Evolutionary conservation across 345 rosid species (phyloP).

Genomic region (Pistacia atlantica): DNA sequence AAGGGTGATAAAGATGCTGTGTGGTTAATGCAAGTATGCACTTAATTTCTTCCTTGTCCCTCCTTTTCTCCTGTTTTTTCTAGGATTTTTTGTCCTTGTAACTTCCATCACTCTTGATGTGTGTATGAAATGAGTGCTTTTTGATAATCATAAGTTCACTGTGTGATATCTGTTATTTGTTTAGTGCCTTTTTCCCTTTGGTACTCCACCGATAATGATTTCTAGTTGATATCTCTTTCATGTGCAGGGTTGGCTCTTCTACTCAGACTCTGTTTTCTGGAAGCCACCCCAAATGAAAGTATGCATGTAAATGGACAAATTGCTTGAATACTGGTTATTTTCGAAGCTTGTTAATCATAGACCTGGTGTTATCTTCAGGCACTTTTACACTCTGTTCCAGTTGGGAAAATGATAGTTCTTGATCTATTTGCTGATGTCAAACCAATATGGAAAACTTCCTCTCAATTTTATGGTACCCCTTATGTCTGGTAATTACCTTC

Average conservation of each 20-base stretch:
- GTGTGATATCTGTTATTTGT: neutral
- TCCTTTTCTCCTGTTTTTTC: neutral
- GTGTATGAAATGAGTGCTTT: slow-evolving; percentile 1
- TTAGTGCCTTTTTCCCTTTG: neutral
- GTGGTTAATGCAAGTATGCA: slow-evolving; percentile 96
- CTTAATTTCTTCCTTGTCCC: slow-evolving; percentile 13
- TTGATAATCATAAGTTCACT: slow-evolving; percentile 1
- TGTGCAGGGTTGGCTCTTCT: slow-evolving; percentile 96
- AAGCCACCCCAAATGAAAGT: slow-evolving; percentile 93
- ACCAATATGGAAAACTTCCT: slow-evolving; percentile 83
- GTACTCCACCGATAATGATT: slow-evolving; percentile 2
- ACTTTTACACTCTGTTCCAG: slow-evolving; percentile 86
- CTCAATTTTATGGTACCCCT: slow-evolving; percentile 91
- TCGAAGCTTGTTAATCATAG: neutral
- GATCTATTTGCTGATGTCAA: slow-evolving; percentile 93
- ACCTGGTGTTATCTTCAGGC: slow-evolving; percentile 59
- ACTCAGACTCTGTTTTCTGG: slow-evolving; percentile 81
- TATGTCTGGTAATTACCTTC: slow-evolving; percentile 67
- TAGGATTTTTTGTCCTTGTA: neutral
- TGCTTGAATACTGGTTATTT: neutral
- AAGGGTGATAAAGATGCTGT: slow-evolving; percentile 85
- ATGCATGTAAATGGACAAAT: slow-evolving; percentile 16
- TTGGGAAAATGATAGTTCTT: slow-evolving; percentile 90
- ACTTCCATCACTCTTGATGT: neutral
- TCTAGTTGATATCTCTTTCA: slow-evolving; percentile 4